Evolutionary conservation across 192 early-diverging fungal species (phyloP), one percentile per base, ranked within the genome.

Genomic region (Coemansia sp.): DNA sequence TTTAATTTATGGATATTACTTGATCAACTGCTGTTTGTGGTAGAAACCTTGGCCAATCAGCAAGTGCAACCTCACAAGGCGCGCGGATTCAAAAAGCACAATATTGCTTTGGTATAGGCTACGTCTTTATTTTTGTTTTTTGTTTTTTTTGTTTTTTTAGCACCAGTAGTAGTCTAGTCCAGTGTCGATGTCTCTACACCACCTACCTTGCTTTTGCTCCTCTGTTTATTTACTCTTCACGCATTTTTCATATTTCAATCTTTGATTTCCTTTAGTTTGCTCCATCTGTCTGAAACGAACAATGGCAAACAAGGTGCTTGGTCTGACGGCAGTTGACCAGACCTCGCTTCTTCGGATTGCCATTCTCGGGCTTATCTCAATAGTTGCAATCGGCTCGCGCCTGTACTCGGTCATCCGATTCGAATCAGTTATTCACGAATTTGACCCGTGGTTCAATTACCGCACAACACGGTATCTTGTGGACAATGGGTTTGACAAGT

Each of bases 391-490:
- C 67, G 85, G 92, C 23, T 91, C 91, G 63, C 93, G 96, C 59
- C 85, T 99, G 52, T 99, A 99, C 81, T 96, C 95, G 66, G 94
- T 99, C 57, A 87, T 99, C 61, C 91, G 96, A 23, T 99, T 95
- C 74, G 98, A 99, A 78, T 92, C 90, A 63, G 92, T 99, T 60
- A 99, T 99, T 80, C 98, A 99, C 86, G 98, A 99, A 77, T 99
- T 99, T 75, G 98, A 99, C 77, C 98, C 98, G 30, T 99, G 93
- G 94, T 98, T 98, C 85, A 99, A 98, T 85, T 98, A 97, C 83
- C 89, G 97, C 70, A 92, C 95, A 30, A 99, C 97, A 16, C 86
- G 87, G 63, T 87, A 93, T 70, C 84, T 99, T 7, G 96, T 96
- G 26, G 86, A 94, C 67, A 87, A 94, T 60, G 95, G 95, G 10